Evolutionary conservation across 805 yeast genomes (phyloP), one percentile per base, ranked within the genome.

Genomic region (Candida tammaniensis): DNA sequence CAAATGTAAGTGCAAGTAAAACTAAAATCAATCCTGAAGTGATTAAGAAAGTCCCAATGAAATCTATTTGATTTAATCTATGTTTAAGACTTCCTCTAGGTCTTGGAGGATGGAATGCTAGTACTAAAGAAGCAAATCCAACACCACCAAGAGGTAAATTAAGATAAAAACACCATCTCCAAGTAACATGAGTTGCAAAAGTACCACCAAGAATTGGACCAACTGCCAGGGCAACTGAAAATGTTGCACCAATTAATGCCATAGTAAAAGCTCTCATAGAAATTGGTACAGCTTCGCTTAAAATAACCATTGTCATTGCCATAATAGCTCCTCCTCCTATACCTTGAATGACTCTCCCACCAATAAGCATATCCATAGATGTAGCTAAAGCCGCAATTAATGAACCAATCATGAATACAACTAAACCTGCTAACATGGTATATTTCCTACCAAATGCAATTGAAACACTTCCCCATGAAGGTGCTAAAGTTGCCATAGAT

Each of bases 121-220:
- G 38, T 3, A 65, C 30, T 12, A 76, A 50, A 6, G 66, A 43
- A 0, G 51, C 48, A 13, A 67, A 48, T 0, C 77, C 72, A 0
- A 64, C 35, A 1, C 82, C 86, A 12, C 85, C 84, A 22, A 80
- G 55, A 3, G 87, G 86, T 23, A 83, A 53, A 53, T 82, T 82
- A 42, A 83, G 66, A 56, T 76, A 83, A 51, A 81, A 83, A 47
- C 86, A 77, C 86, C 88, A 81, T 48, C 88, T 64, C 88, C 88
- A 82, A n/a, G 75, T 59, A 4, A 69, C 76, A 33, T 70, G 59
- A 2, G 74, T 57, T 1, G 84, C 68, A 37, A 82, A 72, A 0
- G 78, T 80, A 19, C 87, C 87, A 10, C 86, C 87, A 16, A 81
- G 50, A 24, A 79, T 59, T 0, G 88, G 87, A 1, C 87, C 87